A percentile compares a stretch with the other conserved stretches of the same genome.
Evolutionary conservation across 2,329 filamentous ascomycete genomes (phyloP).

Genomic region (Apiospora saccharicola): DNA sequence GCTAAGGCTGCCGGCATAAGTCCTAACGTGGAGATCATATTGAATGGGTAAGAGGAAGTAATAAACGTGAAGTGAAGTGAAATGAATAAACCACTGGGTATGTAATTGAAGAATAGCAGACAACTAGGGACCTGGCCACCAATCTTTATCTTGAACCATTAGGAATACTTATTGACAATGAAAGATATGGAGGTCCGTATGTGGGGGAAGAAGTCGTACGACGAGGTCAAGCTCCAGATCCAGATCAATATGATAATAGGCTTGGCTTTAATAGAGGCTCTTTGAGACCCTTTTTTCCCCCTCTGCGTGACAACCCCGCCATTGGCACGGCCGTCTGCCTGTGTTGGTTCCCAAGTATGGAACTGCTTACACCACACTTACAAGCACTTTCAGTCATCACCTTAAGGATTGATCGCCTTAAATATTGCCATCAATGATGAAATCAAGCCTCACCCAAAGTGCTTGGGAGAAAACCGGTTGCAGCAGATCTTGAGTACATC

Average conservation of each 20-base stretch:
- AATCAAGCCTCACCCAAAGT: neutral
- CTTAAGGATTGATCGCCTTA: neutral
- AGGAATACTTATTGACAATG: conserved; percentile 16
- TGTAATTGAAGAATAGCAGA: neutral
- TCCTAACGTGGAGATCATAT: neutral
- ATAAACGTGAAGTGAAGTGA: neutral
- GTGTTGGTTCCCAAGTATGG: neutral
- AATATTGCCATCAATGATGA: neutral
- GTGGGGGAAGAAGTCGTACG: conserved; percentile 7
- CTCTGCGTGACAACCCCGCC: conserved; percentile 11
- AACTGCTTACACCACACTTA: neutral
- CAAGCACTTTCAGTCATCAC: neutral
- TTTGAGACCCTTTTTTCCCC: conserved; percentile 9
- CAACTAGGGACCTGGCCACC: neutral
- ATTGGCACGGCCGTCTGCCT: neutral
- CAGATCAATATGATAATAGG: conserved; percentile 12
- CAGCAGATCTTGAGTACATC: neutral
- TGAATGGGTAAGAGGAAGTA: neutral
- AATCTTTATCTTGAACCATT: neutral
- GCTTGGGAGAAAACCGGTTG: neutral
- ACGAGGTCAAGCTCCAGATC: conserved; percentile 9
- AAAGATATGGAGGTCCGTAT: conserved; percentile 1
- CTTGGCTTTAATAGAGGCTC: conserved; percentile 9
- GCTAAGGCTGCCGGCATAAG: neutral
- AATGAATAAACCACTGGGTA: neutral